phyloP scores from a whole-genome alignment of 352 stramenopile species.

The Pythium biforme region DNA sequence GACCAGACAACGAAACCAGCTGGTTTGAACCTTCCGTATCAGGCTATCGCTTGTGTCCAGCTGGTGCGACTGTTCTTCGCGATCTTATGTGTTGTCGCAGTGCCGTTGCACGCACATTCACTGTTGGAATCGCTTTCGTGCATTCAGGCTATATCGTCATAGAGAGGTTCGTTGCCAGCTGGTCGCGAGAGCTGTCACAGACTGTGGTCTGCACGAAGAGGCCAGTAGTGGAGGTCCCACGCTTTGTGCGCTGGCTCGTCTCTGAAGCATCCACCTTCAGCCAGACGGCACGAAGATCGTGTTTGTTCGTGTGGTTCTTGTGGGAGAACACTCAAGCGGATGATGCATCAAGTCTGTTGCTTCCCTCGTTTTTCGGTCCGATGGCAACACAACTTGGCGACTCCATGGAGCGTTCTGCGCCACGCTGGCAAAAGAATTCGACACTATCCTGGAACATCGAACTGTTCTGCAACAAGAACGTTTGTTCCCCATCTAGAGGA shows the following conservation, averaged over 20 bases:
- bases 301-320: background rate
- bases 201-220: constrained; percentile 16
- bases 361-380: no score
- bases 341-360: background rate
- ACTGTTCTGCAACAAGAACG: no score
- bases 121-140: background rate
- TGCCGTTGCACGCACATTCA: background rate
- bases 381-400: no score
- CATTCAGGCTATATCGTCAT: constrained; percentile 14
- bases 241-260: constrained; percentile 20
- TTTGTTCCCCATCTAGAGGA: background rate
- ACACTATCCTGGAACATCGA: no score
- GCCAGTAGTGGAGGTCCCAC: constrained; percentile 6
- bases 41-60: constrained; percentile 1
- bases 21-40: constrained; percentile 7
- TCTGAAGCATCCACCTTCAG: constrained; percentile 8
- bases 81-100: constrained; percentile 13
- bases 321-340: background rate
- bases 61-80: constrained; percentile 1
- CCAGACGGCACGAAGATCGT: background rate
- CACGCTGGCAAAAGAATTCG: background rate
- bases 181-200: constrained; percentile 17
- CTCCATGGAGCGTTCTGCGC: background rate
- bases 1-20: constrained; percentile 7
- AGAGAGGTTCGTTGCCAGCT: constrained; percentile 18